Evolutionary conservation across 495 filamentous ascomycete species (phyloP).

Genomic region (Penicillium maclennaniae): DNA sequence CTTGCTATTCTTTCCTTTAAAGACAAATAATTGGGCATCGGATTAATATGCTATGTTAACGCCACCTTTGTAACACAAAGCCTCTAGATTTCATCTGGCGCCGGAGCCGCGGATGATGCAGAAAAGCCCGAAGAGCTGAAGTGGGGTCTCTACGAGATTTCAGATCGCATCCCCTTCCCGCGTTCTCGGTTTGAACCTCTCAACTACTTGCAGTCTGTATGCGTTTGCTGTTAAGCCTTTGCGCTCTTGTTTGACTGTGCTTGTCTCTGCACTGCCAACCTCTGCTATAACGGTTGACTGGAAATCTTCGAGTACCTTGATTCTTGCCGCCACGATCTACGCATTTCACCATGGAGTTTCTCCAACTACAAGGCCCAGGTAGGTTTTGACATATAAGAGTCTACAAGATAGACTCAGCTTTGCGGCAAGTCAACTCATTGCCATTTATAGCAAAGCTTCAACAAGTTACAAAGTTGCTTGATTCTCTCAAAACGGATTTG

Average conservation of each 20-base stretch:
- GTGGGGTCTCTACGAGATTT: neutral
- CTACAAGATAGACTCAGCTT: slow-evolving; percentile 9
- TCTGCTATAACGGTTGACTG: neutral
- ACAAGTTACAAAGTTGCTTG: slow-evolving; percentile 58
- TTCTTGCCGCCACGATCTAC: neutral
- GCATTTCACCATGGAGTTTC: neutral
- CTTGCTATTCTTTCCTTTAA: neutral
- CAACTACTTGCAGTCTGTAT: neutral
- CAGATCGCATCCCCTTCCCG: neutral
- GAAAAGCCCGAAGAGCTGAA: neutral
- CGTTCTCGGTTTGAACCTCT: neutral
- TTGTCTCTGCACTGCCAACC: neutral
- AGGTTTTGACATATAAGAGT: slow-evolving; percentile 1
- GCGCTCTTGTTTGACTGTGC: neutral
- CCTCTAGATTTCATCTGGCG: neutral
- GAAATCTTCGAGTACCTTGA: neutral
- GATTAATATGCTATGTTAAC: too few relatives aligned
- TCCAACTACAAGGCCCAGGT: slow-evolving; percentile 33
- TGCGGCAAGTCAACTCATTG: neutral
- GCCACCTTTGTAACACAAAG: too few relatives aligned
- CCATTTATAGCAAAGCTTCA: slow-evolving; percentile 54
- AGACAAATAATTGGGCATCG: neutral
- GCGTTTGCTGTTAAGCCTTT: neutral
- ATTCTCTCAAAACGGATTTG: slow-evolving; percentile 56
- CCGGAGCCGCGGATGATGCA: neutral